phyloP scores from a whole-genome alignment of 495 filamentous ascomycete species.

The Penicilliopsis zonata region DNA sequence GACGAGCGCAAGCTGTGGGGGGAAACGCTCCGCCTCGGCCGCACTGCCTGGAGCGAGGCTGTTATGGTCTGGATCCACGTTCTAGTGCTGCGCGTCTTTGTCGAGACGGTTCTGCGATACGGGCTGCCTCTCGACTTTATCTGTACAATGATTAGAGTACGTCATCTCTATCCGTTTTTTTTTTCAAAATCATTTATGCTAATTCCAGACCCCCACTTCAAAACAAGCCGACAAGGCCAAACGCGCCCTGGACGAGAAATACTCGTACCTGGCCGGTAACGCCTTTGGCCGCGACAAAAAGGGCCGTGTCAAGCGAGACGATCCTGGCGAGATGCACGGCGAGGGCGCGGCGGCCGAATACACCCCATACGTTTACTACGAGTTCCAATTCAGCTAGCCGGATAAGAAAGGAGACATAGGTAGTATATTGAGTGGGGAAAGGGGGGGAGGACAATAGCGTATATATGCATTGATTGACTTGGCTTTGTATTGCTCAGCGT shows the following conservation, averaged over 20 bases:
- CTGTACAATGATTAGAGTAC: constrained; percentile 70
- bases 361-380: constrained; percentile 93
- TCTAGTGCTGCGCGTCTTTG: constrained; percentile 82
- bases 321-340: constrained; percentile 73
- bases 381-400: constrained; percentile 74
- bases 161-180: constrained; percentile 12
- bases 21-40: constrained; percentile 74
- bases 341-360: constrained; percentile 70
- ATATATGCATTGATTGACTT: constrained; percentile 1
- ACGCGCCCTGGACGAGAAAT: constrained; percentile 65
- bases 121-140: constrained; percentile 84
- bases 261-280: constrained; percentile 89
- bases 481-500: background rate
- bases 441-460: too few species aligned
- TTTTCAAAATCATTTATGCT: background rate
- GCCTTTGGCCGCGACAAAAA: constrained; percentile 92
- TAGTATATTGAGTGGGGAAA: too few species aligned
- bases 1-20: constrained; percentile 83
- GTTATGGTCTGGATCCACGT: constrained; percentile 95
- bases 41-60: constrained; percentile 84
- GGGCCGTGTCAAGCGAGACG: constrained; percentile 79
- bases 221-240: constrained; percentile 79
- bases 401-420: too few species aligned
- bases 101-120: constrained; percentile 92
- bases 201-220: constrained; percentile 51